Base-by-base conservation (phyloP, 176 grass and related monocot genomes). In the Saccharum spontaneum region DNA sequence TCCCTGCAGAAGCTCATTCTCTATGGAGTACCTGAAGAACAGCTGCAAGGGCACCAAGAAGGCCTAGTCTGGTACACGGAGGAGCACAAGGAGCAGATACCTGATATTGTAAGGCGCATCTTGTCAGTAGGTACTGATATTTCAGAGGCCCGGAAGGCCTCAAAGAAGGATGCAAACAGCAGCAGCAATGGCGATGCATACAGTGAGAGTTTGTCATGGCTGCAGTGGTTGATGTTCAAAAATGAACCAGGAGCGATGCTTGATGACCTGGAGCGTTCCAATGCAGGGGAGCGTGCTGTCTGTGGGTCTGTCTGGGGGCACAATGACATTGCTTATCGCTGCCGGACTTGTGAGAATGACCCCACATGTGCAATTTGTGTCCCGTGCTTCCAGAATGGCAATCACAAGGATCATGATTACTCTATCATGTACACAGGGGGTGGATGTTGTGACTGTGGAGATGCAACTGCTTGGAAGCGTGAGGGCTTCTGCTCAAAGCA, bases 401-500 rank as follows among this genome's bases (percentile, higher is more conserved):
- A 91, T 61, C 97, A 99, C 83, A 87, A 87, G 52, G 94, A 95
- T 49, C 97, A 99, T 86, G 97, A 99, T 86, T 99, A 97, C 81
- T 92, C 88, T 69, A 99, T 99, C 75, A 97, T 97, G 78, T 97
- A 97, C 52, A 97, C 97, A 55, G 91, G 88, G 40, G 97, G 94
- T 74, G 97, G 97, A 17, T 99, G 97, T 71, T 99, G 97, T 73
- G 97, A 99, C 28, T 99, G 97, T 74, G 97, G 97, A 59, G 97
- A 99, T 76, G 74, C 86, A 34, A 97, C 97, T 10, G 97, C 94
- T n/a, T 99, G 97, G 97, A 94, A 99, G 68, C 88, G 82, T 22
- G 88, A 99, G 71, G 94, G 97, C 14, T 99, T 99, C 86, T 99
- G 97, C 89, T 90, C 88, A 4, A 92, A 73, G 52, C 97, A 99